These are phyloP conservation scores for Jimgerdemannia lactiflua DNA, from an alignment of 192 early-diverging fungal genomes.

Conservation along the genomic window DNA sequence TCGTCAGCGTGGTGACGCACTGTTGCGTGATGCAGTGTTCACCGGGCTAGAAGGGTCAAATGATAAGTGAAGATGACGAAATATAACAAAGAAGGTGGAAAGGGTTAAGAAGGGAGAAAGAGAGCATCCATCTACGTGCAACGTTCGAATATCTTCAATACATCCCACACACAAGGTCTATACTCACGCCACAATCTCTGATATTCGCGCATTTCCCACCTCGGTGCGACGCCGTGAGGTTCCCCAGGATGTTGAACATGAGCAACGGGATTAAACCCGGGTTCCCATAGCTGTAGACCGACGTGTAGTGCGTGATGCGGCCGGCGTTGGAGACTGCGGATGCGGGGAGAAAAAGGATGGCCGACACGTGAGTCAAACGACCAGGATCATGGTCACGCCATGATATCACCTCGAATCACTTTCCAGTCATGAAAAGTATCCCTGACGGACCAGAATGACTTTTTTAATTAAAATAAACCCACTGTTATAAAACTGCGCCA, in stretches of 20 bases:
- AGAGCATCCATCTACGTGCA: too few relatives aligned
- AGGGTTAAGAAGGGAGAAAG: too few relatives aligned
- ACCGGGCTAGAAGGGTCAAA: slow-evolving; percentile 12
- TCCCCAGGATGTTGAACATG: slow-evolving; percentile 42
- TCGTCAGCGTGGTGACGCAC: slow-evolving; percentile 44
- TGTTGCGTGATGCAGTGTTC: slow-evolving; percentile 41
- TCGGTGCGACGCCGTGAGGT: slow-evolving; percentile 26
- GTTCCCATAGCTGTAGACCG: slow-evolving; percentile 35
- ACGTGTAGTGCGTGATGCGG: slow-evolving; percentile 43
- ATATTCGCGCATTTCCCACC: not conserved
- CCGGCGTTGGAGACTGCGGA: slow-evolving; percentile 16
- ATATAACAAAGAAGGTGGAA: not conserved
- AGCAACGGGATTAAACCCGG: slow-evolving; percentile 38
- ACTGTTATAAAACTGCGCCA: slow-evolving; percentile 46
- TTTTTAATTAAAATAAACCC: slow-evolving; percentile 9
- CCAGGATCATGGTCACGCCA: not conserved
- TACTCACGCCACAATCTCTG: slow-evolving; percentile 18
- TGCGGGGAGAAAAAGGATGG: not conserved
- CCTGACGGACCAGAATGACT: too few relatives aligned
- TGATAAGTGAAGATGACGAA: slow-evolving; percentile 6
- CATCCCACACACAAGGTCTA: not conserved
- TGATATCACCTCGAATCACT: not conserved
- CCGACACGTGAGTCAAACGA: not conserved
- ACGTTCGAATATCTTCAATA: not conserved
- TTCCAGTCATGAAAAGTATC: not conserved